Evolutionary conservation across 805 yeast genomes (phyloP), one percentile per base, ranked within the genome.

Genomic region (Nakazawaea wickerhamii): DNA sequence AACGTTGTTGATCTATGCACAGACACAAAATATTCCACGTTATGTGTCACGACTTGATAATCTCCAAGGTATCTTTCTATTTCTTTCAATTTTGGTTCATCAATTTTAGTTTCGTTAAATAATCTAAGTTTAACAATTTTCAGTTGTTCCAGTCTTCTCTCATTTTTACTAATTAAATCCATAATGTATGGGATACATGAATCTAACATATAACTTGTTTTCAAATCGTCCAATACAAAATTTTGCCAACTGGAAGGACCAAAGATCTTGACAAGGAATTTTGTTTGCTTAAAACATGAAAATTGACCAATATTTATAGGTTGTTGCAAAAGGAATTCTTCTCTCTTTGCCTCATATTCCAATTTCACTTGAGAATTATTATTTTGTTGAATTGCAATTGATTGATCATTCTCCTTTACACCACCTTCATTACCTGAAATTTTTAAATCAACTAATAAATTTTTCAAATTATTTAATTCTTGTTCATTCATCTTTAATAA

Each of bases 171-270:
- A 10, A 43, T 43, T 30, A 43, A 32, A 28, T 43, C 45, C 34
- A 33, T 37, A 3, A 38, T 34, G 21, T 37, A 43, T 7, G 41
- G 38, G 4, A 37, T 38, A 17, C 19, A 21, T 5, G 35, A 11
- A 18, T 43, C 45, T 26, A 43, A 34, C 39, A 43, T 43, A 28
- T 33, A 34, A 25, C 35, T 32, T 5, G 45, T 38, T 14, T 33
- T 31, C 22, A 13, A 9, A 28, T 37, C 38, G 15, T 25, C 41
- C 18, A 34, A 15, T 7, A 43, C 38, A 18, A 43, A 43, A 21
- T 43, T 43, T 27, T 43, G 45, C 45, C 45, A 43, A 17, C 28
- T 34, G 6, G 38, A 26, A 14, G 45, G 45, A 14, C 45, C 45
- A 28, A 37, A 43, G 11, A 38, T 19, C 22, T 43, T 43, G 18